Base-by-base conservation (phyloP, 208 protist genomes). In the Crithidia brevicula region DNA sequence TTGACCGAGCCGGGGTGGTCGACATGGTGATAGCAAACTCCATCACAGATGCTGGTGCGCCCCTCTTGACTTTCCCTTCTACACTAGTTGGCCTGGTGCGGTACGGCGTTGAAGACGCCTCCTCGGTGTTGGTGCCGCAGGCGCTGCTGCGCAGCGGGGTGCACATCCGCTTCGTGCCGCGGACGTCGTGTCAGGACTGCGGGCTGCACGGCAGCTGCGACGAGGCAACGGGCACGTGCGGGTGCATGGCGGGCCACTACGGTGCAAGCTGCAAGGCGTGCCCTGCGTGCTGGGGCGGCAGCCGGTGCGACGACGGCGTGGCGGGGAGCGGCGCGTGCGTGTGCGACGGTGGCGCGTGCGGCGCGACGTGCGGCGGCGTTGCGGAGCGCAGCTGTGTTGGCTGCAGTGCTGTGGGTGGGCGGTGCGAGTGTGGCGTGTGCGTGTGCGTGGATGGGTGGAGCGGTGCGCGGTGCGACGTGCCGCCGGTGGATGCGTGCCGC, bases 1-100 rank as follows among this genome's bases (percentile, higher is more conserved):
- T 50, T 2, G 64, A 70, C 20, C 6, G 4, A 1, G 33, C 1
- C 1, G 64, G 64, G 9, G 36, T 70, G 28, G 25, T 71, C 16
- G 53, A 62, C 54, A 27, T 71, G 8, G 54, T 59, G 1, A 20
- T 71, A 8, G 3, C 9, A 7, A 52, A 45, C 20, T 22, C 1
- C 33, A 40, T 11, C 9, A 30, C 23, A 5, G 31, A 10, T 4
- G 4, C 18, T 1, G 66, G 56, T 8, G 66, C 58, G 3, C 54
- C 66, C 7, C 31, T 72, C 9, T 47, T 72, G 0, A 25, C 77
- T 5, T 81, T 57, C 56, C 77, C 77, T 15, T 46, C 81, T 16
- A 59, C 66, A 20, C 62, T 59, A 11, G 59, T 81, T 7, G 77
- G 81, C 2, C 54, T 87, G 18, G 64, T 77, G 45, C 77, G 81